Evolutionary conservation across 2,329 filamentous ascomycete species (phyloP).

Genomic region (Thyridium curvatum): DNA sequence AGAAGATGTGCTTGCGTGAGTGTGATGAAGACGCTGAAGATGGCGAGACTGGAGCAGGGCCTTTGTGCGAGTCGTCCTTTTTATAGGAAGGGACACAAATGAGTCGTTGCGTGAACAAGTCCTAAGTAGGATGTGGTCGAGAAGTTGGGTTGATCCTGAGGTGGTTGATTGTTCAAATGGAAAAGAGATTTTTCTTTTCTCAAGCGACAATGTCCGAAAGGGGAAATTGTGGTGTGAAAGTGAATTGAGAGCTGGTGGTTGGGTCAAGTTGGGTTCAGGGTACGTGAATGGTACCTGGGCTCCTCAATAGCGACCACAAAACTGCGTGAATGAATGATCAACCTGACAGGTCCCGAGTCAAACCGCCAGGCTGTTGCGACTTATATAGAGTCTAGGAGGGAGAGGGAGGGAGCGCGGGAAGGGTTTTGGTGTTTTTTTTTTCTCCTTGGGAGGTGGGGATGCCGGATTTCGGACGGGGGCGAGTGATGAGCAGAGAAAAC

Average conservation of each 20-base stretch:
- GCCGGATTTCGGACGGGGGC: neutral
- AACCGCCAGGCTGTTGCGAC: neutral
- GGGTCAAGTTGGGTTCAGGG: conserved; percentile 10
- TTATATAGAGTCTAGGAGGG: neutral
- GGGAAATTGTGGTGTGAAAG: conserved; percentile 5
- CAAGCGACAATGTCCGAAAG: neutral
- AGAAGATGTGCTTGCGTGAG: conserved; percentile 1
- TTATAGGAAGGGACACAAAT: neutral
- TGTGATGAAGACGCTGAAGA: no score
- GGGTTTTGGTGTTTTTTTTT: neutral
- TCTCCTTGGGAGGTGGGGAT: no score
- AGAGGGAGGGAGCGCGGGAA: neutral
- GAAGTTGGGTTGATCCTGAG: neutral
- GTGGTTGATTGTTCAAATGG: no score
- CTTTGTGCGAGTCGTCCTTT: neutral
- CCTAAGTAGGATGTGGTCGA: neutral
- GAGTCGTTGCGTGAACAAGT: no score
- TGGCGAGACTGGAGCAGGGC: no score
- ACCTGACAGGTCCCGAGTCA: conserved; percentile 2
- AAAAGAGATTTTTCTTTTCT: no score
- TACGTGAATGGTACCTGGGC: conserved; percentile 19
- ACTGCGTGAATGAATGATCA: conserved; percentile 10
- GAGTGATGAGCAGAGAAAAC: neutral
- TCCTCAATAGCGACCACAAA: conserved; percentile 29
- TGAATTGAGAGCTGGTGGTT: neutral